Conservation (phyloP, 768 basidiomycete species). For the Hypholoma fasciculare region DNA sequence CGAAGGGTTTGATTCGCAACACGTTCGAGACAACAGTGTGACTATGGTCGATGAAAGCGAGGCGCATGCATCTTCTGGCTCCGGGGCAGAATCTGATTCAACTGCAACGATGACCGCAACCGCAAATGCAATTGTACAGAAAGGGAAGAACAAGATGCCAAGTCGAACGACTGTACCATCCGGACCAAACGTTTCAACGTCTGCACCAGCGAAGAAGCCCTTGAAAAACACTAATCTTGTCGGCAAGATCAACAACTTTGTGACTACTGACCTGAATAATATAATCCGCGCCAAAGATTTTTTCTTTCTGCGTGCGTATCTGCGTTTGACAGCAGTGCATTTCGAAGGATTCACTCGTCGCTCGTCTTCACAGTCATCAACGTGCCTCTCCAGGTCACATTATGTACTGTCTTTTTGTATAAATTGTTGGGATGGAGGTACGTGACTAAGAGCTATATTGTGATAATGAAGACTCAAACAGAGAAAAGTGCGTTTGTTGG, state of each 20-base stretch:
- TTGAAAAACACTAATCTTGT: conserved; percentile 23
- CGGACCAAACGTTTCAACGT: neutral
- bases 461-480: too few species aligned
- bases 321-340: neutral
- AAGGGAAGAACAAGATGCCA: neutral
- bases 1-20: neutral
- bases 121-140: neutral
- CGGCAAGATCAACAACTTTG: conserved; percentile 74
- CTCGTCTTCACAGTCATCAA: conserved; percentile 3
- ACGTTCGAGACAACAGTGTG: neutral
- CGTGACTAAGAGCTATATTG: too few species aligned
- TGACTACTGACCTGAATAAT: conserved; percentile 56
- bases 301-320: neutral
- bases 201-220: neutral
- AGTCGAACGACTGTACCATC: neutral
- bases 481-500: conserved; percentile 50
- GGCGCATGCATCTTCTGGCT: neutral
- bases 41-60: neutral
- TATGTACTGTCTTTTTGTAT: conserved; percentile 17
- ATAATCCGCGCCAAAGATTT: conserved; percentile 17
- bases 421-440: conserved; percentile 21
- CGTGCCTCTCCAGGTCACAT: conserved; percentile 12
- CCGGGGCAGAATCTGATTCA: conserved; percentile 1
- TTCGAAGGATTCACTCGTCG: neutral
- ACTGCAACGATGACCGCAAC: neutral